These are phyloP conservation scores for Fraxinus xanthoxyloides DNA, from an alignment of 305 asterid species.

Conservation along the genomic window DNA sequence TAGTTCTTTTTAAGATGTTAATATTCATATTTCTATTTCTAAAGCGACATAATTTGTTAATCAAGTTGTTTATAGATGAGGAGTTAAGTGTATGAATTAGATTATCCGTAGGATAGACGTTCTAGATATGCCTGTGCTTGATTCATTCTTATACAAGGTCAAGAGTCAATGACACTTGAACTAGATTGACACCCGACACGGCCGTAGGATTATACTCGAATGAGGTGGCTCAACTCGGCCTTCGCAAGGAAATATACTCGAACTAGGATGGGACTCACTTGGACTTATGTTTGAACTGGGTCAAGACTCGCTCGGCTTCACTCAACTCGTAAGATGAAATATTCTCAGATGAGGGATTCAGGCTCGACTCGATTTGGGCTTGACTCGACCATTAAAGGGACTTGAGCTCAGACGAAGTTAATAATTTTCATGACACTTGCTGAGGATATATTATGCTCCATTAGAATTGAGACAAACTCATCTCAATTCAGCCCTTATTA, in stretches of 20 bases:
- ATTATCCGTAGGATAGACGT: slow-evolving; percentile 12
- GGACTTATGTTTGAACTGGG: too few species aligned
- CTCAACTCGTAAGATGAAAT: neutral
- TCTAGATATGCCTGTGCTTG: neutral
- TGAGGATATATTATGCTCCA: neutral
- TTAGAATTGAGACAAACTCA: neutral
- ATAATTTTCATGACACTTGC: too few species aligned
- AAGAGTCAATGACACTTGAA: too few species aligned
- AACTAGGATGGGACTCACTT: neutral
- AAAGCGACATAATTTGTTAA: neutral
- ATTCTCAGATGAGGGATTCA: neutral
- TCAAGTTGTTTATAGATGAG: neutral
- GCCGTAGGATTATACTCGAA: neutral
- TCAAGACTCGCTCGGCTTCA: neutral
- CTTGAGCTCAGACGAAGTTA: neutral
- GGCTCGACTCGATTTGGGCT: neutral
- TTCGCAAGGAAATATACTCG: neutral
- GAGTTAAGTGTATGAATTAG: neutral
- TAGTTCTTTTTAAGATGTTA: slow-evolving; percentile 4
- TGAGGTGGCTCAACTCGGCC: neutral
- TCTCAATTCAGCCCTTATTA: neutral
- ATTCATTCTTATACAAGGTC: neutral
- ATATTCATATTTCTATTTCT: slow-evolving; percentile 5
- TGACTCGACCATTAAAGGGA: neutral
- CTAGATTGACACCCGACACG: neutral